Percentiles rank a stretch among this genome's conserved stretches.
Conservation (phyloP, 306 rosid genomes). For the Crotalaria pallida region DNA sequence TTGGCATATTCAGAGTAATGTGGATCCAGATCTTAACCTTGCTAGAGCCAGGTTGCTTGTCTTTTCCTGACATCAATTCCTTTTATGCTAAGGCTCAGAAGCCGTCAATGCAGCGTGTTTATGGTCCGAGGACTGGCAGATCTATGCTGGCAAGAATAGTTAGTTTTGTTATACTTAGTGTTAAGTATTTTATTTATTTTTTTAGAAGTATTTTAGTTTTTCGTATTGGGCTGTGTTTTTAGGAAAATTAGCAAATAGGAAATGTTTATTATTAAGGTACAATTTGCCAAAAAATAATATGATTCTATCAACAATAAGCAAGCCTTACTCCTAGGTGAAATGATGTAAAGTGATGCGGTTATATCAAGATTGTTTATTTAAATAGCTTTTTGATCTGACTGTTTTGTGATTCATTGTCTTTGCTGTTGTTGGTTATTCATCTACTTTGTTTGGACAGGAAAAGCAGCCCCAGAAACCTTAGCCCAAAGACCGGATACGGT, state of each 20-base stretch:
- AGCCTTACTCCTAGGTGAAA: slow-evolving; percentile 2
- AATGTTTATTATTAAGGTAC: neutral
- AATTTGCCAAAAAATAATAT: slow-evolving; percentile 12
- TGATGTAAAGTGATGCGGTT: neutral
- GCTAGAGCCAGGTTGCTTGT: slow-evolving; percentile 81
- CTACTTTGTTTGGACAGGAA: slow-evolving; percentile 51
- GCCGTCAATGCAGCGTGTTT: slow-evolving; percentile 75
- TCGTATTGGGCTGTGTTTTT: neutral
- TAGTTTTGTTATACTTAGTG: slow-evolving; percentile 21
- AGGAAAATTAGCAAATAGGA: neutral
- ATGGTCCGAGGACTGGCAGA: slow-evolving; percentile 86
- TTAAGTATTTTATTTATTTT: too few species aligned
- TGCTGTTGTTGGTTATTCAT: slow-evolving; percentile 11
- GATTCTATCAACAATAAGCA: slow-evolving; percentile 1
- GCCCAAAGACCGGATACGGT: slow-evolving; percentile 97
- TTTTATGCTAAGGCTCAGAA: slow-evolving; percentile 84
- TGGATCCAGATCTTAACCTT: slow-evolving; percentile 71
- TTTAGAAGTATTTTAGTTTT: too few species aligned
- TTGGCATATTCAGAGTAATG: slow-evolving; percentile 90
- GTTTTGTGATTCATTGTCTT: neutral
- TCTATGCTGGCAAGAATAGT: slow-evolving; percentile 94
- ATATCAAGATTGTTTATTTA: neutral
- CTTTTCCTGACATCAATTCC: slow-evolving; percentile 80
- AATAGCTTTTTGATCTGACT: neutral
- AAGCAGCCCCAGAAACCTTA: slow-evolving; percentile 85